Conservation (phyloP, 768 basidiomycete species). For the Mycena epipterygia region DNA sequence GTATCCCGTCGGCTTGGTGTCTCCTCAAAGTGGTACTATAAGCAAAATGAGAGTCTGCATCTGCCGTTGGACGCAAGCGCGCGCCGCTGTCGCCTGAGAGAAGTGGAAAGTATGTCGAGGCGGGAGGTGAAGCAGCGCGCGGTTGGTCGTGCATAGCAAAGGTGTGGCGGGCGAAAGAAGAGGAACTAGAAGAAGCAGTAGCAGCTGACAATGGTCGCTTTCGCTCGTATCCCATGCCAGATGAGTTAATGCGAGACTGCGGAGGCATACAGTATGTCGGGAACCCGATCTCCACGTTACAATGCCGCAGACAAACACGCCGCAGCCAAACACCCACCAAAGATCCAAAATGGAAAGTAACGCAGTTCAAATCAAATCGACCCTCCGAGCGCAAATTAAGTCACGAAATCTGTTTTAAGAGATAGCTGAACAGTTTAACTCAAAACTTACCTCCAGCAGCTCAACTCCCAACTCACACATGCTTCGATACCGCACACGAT, state of each 20-base stretch:
- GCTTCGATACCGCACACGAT: too few species aligned
- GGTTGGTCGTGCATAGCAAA: slow-evolving; percentile 42
- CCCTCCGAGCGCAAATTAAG: too few species aligned
- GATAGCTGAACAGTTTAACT: too few species aligned
- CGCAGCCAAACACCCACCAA: not conserved
- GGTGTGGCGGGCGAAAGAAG: slow-evolving; percentile 45
- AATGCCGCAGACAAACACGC: not conserved
- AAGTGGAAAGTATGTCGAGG: slow-evolving; percentile 83
- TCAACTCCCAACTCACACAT: too few species aligned
- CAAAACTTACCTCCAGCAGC: too few species aligned
- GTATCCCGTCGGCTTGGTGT: slow-evolving; percentile 68
- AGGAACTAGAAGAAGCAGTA: slow-evolving; percentile 54
- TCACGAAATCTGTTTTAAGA: too few species aligned
- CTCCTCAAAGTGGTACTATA: slow-evolving; percentile 86
- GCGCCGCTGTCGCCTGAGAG: slow-evolving; percentile 62
- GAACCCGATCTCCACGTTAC: slow-evolving; percentile 8
- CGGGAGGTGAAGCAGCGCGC: slow-evolving; percentile 76
- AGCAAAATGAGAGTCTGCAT: slow-evolving; percentile 82
- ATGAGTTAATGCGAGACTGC: slow-evolving; percentile 35
- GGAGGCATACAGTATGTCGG: slow-evolving; percentile 30
- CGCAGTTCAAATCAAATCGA: too few species aligned
- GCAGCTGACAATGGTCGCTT: slow-evolving; percentile 54
- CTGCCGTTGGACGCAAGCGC: slow-evolving; percentile 70
- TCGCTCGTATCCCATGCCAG: slow-evolving; percentile 54
- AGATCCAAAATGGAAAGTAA: too few species aligned